Evolutionary conservation across 2,329 filamentous ascomycete species (phyloP).

Genomic region (Gnomoniopsis sp.): DNA sequence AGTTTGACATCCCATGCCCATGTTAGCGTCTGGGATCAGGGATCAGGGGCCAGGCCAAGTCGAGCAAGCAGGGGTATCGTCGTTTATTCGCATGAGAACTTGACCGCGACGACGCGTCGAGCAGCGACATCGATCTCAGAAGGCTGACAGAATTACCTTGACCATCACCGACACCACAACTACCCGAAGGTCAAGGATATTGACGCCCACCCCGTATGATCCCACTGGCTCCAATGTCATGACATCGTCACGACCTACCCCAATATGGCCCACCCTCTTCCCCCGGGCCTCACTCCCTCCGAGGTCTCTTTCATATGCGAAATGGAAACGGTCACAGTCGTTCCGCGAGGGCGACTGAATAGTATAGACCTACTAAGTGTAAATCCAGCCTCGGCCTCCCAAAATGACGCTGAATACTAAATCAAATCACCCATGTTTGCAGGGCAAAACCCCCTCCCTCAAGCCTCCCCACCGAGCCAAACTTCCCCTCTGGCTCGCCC

Average conservation of each 20-base stretch:
- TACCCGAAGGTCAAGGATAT: not conserved
- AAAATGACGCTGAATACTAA: not conserved
- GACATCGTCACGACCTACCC: not conserved
- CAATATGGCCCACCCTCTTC: constrained; percentile 49
- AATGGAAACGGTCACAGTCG: constrained; percentile 92
- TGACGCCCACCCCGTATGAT: not conserved
- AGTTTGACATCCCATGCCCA: too few relatives aligned
- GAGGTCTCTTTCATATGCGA: constrained; percentile 95
- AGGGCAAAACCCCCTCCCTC: constrained; percentile 77
- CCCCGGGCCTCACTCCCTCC: constrained; percentile 66
- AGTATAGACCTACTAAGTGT: constrained; percentile 82
- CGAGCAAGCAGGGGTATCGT: too few relatives aligned
- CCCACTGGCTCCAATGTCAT: constrained; percentile 10
- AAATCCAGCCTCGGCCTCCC: constrained; percentile 39
- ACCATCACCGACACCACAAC: not conserved
- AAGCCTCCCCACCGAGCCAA: constrained; percentile 76
- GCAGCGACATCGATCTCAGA: not conserved
- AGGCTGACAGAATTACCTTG: not conserved
- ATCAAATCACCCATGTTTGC: constrained; percentile 8
- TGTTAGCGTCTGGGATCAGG: too few relatives aligned
- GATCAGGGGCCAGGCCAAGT: too few relatives aligned
- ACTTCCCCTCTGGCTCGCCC: constrained; percentile 88
- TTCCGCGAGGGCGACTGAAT: constrained; percentile 87
- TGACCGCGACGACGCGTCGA: not conserved
- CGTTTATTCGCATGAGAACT: not conserved